A percentile compares a stretch with the other conserved stretches of the same genome.
These are phyloP conservation scores for Rhodotorula babjevae DNA, from an alignment of 768 basidiomycete species.

Conservation along the genomic window DNA sequence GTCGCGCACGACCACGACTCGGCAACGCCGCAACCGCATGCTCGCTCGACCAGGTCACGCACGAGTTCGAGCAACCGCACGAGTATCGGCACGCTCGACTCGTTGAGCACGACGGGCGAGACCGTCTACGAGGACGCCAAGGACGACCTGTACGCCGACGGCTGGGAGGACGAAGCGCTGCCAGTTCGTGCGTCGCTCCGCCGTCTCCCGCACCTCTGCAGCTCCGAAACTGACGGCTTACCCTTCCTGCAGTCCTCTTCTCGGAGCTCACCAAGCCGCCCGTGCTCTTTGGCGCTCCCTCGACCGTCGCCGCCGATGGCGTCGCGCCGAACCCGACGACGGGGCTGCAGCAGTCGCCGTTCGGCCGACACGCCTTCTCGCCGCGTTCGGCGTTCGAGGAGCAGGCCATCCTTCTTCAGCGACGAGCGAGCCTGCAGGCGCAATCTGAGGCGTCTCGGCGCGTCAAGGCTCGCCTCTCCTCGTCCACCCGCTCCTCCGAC, in stretches of 20 bases:
- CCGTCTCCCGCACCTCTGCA: not conserved
- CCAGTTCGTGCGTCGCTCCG: not conserved
- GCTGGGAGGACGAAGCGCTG: not conserved
- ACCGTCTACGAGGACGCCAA: conserved; percentile 8
- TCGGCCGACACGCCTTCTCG: not conserved
- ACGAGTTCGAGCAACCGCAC: not conserved
- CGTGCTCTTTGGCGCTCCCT: not conserved
- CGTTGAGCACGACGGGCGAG: conserved; percentile 11
- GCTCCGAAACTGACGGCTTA: not conserved
- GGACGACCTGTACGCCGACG: not conserved
- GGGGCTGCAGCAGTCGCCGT: not conserved
- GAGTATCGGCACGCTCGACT: not conserved
- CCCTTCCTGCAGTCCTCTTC: not conserved
- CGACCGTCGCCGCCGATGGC: too few species aligned
- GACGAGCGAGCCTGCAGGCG: not conserved
- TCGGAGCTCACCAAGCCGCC: not conserved
- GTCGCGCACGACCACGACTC: too few species aligned
- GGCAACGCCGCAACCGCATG: not conserved
- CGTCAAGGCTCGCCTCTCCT: not conserved
- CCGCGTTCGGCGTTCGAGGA: conserved; percentile 9
- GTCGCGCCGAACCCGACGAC: not conserved
- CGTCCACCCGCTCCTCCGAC: not conserved
- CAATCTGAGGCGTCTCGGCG: not conserved
- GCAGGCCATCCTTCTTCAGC: conserved; percentile 6
- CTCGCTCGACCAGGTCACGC: not conserved